These are phyloP conservation scores for Pseudoneurospora amorphoporcata DNA, from an alignment of 495 filamentous ascomycete genomes.

Conservation along the genomic window DNA sequence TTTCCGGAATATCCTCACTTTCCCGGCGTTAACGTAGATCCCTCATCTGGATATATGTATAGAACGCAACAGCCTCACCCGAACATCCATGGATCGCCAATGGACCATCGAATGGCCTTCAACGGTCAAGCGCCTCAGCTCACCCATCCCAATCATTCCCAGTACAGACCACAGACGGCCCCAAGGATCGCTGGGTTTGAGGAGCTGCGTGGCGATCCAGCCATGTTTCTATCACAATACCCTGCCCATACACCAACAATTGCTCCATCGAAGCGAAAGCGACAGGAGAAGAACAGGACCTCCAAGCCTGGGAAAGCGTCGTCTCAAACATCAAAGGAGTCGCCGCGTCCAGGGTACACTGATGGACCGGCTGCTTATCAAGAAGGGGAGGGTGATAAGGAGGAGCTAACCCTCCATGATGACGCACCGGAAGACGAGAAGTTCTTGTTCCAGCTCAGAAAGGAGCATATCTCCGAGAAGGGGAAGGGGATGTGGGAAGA, in stretches of 20 bases:
- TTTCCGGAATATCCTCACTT: conserved; percentile 14
- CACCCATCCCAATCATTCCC: conserved; percentile 14
- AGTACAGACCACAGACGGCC: conserved; percentile 9
- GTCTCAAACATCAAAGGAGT: conserved; percentile 14
- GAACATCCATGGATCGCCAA: conserved; percentile 7
- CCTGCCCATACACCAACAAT: conserved; percentile 19
- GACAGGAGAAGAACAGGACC: conserved; percentile 16
- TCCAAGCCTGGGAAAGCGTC: conserved; percentile 11
- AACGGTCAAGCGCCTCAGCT: conserved; percentile 13
- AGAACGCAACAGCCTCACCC: conserved; percentile 8
- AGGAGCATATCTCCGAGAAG: conserved; percentile 32
- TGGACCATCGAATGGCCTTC: conserved; percentile 17
- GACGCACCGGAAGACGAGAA: conserved; percentile 38
- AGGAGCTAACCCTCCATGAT: conserved; percentile 25
- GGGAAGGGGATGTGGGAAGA: conserved; percentile 44
- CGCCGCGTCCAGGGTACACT: conserved; percentile 6
- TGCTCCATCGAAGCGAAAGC: neutral
- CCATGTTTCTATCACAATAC: conserved; percentile 12
- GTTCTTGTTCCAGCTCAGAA: conserved; percentile 33
- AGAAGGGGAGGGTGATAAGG: conserved; percentile 8
- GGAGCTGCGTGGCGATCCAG: conserved; percentile 15
- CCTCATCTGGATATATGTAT: conserved; percentile 1
- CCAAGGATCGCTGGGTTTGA: conserved; percentile 19
- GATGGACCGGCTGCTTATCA: conserved; percentile 1
- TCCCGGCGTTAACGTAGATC: conserved; percentile 8